phyloP scores from a whole-genome alignment of 306 rosid species.

The Pyrus pyrifolia region DNA sequence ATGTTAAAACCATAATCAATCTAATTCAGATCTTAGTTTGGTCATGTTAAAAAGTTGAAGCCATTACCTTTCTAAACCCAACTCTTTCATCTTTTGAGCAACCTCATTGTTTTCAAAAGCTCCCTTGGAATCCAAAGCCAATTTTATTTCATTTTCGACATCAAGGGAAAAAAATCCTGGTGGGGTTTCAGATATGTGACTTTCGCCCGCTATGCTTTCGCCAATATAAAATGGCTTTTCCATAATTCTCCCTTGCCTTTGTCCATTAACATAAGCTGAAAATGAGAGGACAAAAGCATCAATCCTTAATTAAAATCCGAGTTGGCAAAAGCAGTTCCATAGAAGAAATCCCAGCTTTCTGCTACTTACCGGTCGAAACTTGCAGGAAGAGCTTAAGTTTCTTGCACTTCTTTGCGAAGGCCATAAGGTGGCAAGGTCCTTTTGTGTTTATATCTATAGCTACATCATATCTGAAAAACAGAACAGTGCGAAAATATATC shows the following conservation, averaged over 20 bases:
- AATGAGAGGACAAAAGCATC: neutral
- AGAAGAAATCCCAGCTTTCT: neutral
- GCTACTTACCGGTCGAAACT: constrained; percentile 72
- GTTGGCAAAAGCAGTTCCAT: neutral
- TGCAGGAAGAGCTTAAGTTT: constrained; percentile 83
- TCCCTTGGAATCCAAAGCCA: constrained; percentile 42
- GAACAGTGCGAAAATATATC: neutral
- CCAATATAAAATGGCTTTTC: constrained; percentile 73
- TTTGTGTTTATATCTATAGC: constrained; percentile 78
- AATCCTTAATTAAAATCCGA: neutral
- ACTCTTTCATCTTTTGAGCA: constrained; percentile 75
- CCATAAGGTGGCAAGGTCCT: constrained; percentile 84
- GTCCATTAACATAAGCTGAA: constrained; percentile 92
- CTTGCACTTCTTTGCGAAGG: constrained; percentile 74
- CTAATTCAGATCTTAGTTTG: neutral
- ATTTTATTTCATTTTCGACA: constrained; percentile 61
- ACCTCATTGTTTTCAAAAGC: constrained; percentile 35
- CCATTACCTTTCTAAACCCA: constrained; percentile 65
- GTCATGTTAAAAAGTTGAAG: neutral
- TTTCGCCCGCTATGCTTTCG: constrained; percentile 65
- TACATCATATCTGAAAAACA: constrained; percentile 56
- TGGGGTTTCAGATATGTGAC: constrained; percentile 32
- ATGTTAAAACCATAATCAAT: neutral
- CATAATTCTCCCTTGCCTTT: constrained; percentile 83
- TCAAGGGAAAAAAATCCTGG: constrained; percentile 43